Conservation (phyloP, 192 early-diverging fungal species). For the Backusella morwellensis region DNA sequence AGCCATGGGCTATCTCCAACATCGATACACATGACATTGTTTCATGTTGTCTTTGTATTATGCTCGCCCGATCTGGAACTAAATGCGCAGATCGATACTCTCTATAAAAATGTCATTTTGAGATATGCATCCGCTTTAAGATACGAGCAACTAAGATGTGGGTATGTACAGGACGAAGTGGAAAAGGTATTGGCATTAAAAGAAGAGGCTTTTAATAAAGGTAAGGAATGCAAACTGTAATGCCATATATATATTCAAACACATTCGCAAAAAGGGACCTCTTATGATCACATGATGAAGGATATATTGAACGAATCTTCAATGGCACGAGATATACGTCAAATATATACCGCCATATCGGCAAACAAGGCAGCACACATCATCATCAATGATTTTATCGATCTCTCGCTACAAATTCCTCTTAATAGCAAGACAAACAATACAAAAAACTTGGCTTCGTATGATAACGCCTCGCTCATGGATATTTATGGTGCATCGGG, state of each 20-base stretch:
- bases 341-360: slow-evolving; percentile 57
- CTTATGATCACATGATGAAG: slow-evolving; percentile 38
- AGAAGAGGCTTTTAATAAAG: slow-evolving; percentile 56
- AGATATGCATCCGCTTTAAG: slow-evolving; percentile 69
- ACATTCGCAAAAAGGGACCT: background rate
- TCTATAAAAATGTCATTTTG: slow-evolving; percentile 71
- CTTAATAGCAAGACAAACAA: slow-evolving; percentile 20
- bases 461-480: slow-evolving; percentile 23
- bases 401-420: slow-evolving; percentile 69
- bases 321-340: slow-evolving; percentile 59
- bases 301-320: slow-evolving; percentile 54
- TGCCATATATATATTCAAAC: too few species aligned
- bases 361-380: slow-evolving; percentile 54
- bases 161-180: slow-evolving; percentile 71
- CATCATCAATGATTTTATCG: slow-evolving; percentile 75
- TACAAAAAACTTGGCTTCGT: background rate
- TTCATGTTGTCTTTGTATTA: slow-evolving; percentile 81
- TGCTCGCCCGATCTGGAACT: slow-evolving; percentile 50
- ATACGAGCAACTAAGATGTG: slow-evolving; percentile 76
- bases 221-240: background rate
- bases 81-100: slow-evolving; percentile 56
- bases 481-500: slow-evolving; percentile 39
- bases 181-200: slow-evolving; percentile 71
- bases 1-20: background rate
- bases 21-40: slow-evolving; percentile 61